phyloP scores from a whole-genome alignment of 192 early-diverging fungal species.

The Gaertneriomyces sp. region DNA sequence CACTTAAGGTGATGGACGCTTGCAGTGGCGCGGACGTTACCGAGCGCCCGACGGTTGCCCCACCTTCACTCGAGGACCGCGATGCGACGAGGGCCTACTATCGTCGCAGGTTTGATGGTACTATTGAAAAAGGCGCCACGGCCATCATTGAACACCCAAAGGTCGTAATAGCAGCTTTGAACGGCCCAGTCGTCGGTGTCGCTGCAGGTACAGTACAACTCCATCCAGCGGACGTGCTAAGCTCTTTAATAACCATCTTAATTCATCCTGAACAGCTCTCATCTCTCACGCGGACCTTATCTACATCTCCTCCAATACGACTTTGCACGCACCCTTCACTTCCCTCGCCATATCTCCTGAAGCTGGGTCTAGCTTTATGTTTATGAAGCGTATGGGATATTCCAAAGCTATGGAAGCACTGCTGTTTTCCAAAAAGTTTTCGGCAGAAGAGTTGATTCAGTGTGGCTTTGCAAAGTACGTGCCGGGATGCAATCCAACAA shows the following conservation, averaged over 20 bases:
- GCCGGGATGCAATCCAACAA: not conserved
- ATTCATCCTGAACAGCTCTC: constrained; percentile 8
- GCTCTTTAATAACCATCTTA: not conserved
- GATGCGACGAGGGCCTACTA: constrained; percentile 15
- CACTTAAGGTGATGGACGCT: not conserved
- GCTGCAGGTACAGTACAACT: constrained; percentile 15
- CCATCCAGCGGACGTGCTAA: not conserved
- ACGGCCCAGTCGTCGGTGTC: constrained; percentile 30
- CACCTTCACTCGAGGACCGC: constrained; percentile 6
- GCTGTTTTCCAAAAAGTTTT: constrained; percentile 28
- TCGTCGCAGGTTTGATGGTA: constrained; percentile 20
- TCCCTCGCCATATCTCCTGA: constrained; percentile 31
- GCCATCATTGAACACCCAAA: constrained; percentile 27
- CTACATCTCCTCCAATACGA: constrained; percentile 24
- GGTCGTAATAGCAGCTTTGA: constrained; percentile 27
- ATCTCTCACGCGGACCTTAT: constrained; percentile 33
- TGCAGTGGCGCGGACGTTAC: constrained; percentile 29
- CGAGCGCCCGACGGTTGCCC: not conserved
- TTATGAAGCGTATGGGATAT: constrained; percentile 24
- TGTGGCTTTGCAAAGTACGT: constrained; percentile 29
- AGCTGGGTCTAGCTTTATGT: constrained; percentile 21
- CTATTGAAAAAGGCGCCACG: constrained; percentile 3
- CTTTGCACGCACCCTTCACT: constrained; percentile 32
- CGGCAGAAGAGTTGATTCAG: constrained; percentile 19
- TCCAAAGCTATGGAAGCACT: constrained; percentile 30